Evolutionary conservation across 495 filamentous ascomycete genomes (phyloP).

Genomic region (Hyaloscypha bicolor): DNA sequence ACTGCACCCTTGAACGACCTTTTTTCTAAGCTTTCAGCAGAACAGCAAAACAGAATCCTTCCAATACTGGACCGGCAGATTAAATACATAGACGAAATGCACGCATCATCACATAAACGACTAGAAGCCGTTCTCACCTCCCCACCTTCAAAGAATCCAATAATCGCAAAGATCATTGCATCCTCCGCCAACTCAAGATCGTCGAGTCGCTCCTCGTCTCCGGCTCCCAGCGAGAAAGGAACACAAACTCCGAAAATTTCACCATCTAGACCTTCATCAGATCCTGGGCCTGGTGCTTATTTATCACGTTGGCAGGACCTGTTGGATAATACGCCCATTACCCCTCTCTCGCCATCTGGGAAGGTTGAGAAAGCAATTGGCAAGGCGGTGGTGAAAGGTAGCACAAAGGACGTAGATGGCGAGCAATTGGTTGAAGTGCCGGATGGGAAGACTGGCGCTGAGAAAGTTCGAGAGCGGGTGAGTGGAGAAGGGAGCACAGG

Average conservation of each 20-base stretch:
- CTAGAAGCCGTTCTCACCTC: constrained; percentile 19
- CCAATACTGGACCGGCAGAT: constrained; percentile 53
- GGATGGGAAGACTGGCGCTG: constrained; percentile 50
- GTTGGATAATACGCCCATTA: constrained; percentile 60
- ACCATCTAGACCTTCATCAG: constrained; percentile 22
- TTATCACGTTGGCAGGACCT: constrained; percentile 64
- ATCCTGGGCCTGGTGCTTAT: constrained; percentile 62
- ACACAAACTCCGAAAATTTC: constrained; percentile 14
- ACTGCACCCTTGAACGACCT: constrained; percentile 46
- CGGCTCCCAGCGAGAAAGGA: constrained; percentile 31
- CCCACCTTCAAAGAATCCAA: constrained; percentile 10
- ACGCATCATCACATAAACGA: constrained; percentile 42
- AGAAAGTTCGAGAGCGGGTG: constrained; percentile 39
- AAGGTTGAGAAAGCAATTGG: constrained; percentile 52
- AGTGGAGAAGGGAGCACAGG: background rate
- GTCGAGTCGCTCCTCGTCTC: constrained; percentile 7
- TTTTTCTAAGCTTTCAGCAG: constrained; percentile 44
- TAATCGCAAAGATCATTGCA: constrained; percentile 24
- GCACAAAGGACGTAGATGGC: background rate
- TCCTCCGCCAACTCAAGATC: constrained; percentile 36
- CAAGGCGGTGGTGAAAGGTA: constrained; percentile 38
- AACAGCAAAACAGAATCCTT: constrained; percentile 39
- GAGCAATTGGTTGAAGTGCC: background rate
- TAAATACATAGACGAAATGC: constrained; percentile 52
- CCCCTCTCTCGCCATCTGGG: constrained; percentile 49